Evolutionary conservation across 768 basidiomycete species (phyloP), one percentile per base, ranked within the genome.

Genomic region (Tricholoma sp.): DNA sequence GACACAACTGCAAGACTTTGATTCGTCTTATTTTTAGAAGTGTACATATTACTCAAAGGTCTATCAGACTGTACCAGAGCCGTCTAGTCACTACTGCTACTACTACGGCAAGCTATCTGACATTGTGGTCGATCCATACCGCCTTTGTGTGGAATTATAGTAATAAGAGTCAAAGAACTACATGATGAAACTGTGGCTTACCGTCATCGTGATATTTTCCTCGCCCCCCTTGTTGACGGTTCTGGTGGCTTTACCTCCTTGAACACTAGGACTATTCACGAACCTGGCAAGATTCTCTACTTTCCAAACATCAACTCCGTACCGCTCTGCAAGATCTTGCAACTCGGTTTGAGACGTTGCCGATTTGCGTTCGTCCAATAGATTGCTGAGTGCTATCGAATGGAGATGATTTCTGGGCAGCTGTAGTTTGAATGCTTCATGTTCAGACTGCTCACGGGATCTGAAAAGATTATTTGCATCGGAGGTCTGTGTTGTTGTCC

Each of bases 191-290:
- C 33, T 20, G 17, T 39, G 29, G 67, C 83, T 57, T 59, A 84
- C 87, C 72, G 70, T 74, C 69, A 76, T 79, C 31, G 75, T 76
- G 11, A 77, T 60, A 39, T 65, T 72, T 61, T 85, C 85, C 51
- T 82, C 77, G 1, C 87, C 88, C 15, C 82, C 76, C 56, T 80
- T 75, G n/a, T 74, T 76, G 18, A 74, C 70, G 11, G 67, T 73
- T 59, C 74, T 74, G 29, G 75, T 72, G 17, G 74, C 73, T 10
- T 77, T 76, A 2, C 69, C 72, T 53, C 74, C 71, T 48, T 79
- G 76, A 6, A 88, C 72, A 66, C 83, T 88, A 12, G 89, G 87
- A 48, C 79, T 83, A 63, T 75, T 89, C 65, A 92, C 79, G 65
- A 77, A 76, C 55, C 74, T 72, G 29, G 80, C 73, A 17, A 93